Percentiles rank a stretch among this genome's conserved stretches.
These are phyloP conservation scores for Gossypium raimondii DNA, from an alignment of 345 rosid species.

Conservation along the genomic window DNA sequence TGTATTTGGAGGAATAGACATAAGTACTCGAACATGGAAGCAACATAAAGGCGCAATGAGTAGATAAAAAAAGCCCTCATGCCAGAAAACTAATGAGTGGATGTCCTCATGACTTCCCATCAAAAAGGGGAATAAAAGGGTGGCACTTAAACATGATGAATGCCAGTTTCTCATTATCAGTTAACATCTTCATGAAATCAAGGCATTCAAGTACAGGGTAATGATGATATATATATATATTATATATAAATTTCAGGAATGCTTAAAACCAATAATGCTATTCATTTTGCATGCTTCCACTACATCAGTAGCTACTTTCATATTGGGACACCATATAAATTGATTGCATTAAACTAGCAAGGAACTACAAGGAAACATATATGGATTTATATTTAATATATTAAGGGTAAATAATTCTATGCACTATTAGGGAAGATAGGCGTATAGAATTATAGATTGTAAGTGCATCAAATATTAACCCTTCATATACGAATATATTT, in stretches of 20 bases:
- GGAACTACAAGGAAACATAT: neutral
- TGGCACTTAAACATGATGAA: neutral
- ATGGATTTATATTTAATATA: no score
- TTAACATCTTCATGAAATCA: neutral
- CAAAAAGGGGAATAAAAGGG: neutral
- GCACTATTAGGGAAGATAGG: no score
- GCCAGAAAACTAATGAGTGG: neutral
- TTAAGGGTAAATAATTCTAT: no score
- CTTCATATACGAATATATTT: no score
- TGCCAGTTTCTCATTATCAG: neutral
- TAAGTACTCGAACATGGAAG: no score
- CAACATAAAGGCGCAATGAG: neutral
- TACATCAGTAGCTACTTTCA: neutral
- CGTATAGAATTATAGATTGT: no score
- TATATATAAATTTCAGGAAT: neutral
- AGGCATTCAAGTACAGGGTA: neutral
- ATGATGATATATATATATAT: no score
- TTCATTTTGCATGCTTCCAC: neutral
- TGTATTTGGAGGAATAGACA: no score
- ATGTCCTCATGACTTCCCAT: neutral
- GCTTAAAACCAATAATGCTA: slow-evolving; percentile 10
- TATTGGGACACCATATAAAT: neutral
- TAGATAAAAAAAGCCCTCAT: neutral
- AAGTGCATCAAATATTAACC: no score
- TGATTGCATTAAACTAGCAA: neutral